Evolutionary conservation across 1,284 basidiomycete genomes (phyloP).

Genomic region (Meira nashicola): DNA sequence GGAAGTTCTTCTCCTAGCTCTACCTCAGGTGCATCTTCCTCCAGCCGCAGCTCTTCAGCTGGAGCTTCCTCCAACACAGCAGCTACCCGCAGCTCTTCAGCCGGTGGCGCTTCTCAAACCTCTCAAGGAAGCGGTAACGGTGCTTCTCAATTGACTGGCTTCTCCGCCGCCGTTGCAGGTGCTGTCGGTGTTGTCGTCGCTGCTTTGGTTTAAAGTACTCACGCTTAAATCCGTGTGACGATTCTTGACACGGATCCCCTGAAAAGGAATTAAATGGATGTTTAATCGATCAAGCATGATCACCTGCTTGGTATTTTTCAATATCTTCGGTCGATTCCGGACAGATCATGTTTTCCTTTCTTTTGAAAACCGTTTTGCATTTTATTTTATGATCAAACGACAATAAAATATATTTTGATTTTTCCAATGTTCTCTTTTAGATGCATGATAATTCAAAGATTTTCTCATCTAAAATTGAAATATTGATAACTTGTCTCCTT

Average conservation of each 20-base stretch:
- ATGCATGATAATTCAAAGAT: too few relatives aligned
- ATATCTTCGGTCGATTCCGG: neutral
- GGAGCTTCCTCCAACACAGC: too few relatives aligned
- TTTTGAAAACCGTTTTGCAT: neutral
- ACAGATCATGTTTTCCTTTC: neutral
- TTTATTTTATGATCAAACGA: neutral
- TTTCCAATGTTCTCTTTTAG: neutral
- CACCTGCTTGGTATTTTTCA: neutral
- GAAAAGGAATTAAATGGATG: neutral
- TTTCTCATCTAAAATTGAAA: too few relatives aligned
- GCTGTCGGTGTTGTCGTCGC: conserved; percentile 15
- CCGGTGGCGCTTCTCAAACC: too few relatives aligned
- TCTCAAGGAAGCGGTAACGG: neutral
- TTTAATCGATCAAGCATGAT: neutral
- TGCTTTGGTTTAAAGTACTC: conserved; percentile 11
- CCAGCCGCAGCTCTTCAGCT: neutral
- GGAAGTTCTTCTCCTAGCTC: neutral
- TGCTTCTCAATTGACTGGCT: conserved; percentile 11
- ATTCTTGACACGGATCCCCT: neutral
- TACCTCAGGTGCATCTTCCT: neutral
- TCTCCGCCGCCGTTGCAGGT: conserved; percentile 15
- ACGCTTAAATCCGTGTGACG: neutral
- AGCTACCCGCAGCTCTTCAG: too few relatives aligned
- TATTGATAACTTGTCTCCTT: too few relatives aligned
- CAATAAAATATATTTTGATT: neutral